Conservation (phyloP, 768 basidiomycete genomes). For the Exsudoporus frostii region DNA sequence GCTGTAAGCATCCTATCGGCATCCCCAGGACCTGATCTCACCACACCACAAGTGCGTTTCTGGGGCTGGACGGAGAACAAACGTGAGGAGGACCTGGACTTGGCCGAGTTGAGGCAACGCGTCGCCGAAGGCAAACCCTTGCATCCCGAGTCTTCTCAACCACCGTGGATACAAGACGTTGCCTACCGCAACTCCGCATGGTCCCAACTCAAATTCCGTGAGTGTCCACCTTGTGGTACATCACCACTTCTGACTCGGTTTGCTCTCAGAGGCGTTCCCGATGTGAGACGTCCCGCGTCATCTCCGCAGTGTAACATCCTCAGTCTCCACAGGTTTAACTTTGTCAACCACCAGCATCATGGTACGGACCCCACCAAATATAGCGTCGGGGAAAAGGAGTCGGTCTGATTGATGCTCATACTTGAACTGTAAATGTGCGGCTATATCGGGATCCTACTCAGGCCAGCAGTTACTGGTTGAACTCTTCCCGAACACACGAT, state of each 20-base stretch:
- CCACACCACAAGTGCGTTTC: constrained; percentile 65
- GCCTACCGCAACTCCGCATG: constrained; percentile 87
- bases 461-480: background rate
- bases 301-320: background rate
- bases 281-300: constrained; percentile 48
- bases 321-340: constrained; percentile 73
- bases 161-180: constrained; percentile 80
- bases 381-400: constrained; percentile 36
- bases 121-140: constrained; percentile 78
- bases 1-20: constrained; percentile 50
- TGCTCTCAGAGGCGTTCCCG: constrained; percentile 59
- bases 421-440: constrained; percentile 7
- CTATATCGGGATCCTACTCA: background rate
- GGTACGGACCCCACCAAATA: constrained; percentile 86
- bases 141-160: constrained; percentile 81
- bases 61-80: constrained; percentile 94
- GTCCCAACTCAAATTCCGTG: constrained; percentile 92
- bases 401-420: constrained; percentile 17
- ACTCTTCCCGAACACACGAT: background rate
- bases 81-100: constrained; percentile 74
- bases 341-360: constrained; percentile 87
- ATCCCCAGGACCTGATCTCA: constrained; percentile 9
- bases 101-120: constrained; percentile 72
- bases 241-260: constrained; percentile 10
- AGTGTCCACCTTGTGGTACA: constrained; percentile 29